Conservation (phyloP, 306 rosid species). For the Carpinus viminea region DNA sequence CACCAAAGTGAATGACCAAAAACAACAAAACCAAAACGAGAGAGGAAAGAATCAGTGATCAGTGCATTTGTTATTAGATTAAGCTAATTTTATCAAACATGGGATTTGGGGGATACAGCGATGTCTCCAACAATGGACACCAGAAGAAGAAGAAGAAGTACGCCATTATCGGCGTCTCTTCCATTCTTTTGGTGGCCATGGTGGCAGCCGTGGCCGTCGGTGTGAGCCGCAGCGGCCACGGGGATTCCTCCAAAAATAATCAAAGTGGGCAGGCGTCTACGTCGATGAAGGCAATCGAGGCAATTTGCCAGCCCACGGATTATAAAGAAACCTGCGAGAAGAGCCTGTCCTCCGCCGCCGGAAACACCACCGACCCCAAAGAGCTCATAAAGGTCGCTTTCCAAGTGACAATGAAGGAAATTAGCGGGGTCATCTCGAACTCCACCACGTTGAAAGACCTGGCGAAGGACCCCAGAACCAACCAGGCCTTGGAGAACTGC, state of each 20-base stretch:
- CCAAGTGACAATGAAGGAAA: conserved; percentile 24
- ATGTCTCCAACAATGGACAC: conserved; percentile 11
- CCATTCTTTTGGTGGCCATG: conserved; percentile 51
- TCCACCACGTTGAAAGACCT: conserved; percentile 34
- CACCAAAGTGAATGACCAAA: not conserved
- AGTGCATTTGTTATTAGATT: too few species aligned
- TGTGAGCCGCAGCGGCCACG: conserved; percentile 2
- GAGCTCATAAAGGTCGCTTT: conserved; percentile 50
- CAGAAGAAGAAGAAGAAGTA: conserved; percentile 36
- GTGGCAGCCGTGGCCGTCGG: conserved; percentile 56
- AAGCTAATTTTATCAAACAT: conserved; percentile 5
- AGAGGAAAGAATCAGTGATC: too few species aligned
- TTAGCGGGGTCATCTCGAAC: conserved; percentile 33
- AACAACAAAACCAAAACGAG: not conserved
- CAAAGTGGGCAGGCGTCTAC: not conserved
- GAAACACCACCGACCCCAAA: conserved; percentile 37
- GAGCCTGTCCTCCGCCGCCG: conserved; percentile 17
- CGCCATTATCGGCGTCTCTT: conserved; percentile 42
- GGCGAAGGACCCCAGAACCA: conserved; percentile 47
- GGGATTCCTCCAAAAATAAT: not conserved
- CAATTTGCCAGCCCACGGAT: conserved; percentile 58
- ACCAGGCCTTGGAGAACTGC: conserved; percentile 57
- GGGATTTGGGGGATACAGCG: conserved; percentile 31
- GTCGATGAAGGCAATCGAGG: conserved; percentile 31
- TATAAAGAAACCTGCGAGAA: conserved; percentile 54